Base-by-base conservation (phyloP, 1,284 basidiomycete species). In the Trametes sp. region DNA sequence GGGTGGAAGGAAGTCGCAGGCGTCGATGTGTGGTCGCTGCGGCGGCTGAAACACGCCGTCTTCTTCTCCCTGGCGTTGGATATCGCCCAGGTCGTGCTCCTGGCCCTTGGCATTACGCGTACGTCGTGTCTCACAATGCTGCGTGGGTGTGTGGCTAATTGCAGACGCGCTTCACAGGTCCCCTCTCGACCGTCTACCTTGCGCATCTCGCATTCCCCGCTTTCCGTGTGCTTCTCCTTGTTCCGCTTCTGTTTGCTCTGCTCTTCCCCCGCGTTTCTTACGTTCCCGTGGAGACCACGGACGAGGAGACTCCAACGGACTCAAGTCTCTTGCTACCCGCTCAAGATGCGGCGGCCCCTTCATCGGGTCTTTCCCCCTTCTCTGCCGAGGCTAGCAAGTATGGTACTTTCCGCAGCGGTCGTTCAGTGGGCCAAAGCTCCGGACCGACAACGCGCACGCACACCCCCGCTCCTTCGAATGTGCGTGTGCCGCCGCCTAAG, bases 1-100 rank as follows among this genome's bases (percentile, higher is more conserved):
- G 82, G 89, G 7, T 93, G 87, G 85, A 92, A 93, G 75, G 90
- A 93, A 62, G 77, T 90, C 54, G 82, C 85, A 31, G 89, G 89
- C 36, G 81, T 88, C 41, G 79, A 86, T 45, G 85, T 93, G 31
- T 94, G 92, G 92, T 82, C 81, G 33, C 73, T 86, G 67, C 84
- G 74, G 64, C 82, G 87, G 41, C 74, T 92, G 65, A 90, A 83
- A 73, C 56, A 77, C 19, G 82, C 82, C 59, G 75, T 90, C 31
- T 74, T 81, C 26, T 64, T 79, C 44, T 82, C 89, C 31, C 73
- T 91, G 54, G 77, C 73, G 9, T 74, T 91, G 38, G 91, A 93
- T 71, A 76, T 88, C 48, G 81, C 80, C 10, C 81, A 88, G 54
- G 82, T 85, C 16, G 78, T 84, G 14, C 70, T 92, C 36, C 77